Evolutionary conservation across 441 rosid genomes (phyloP).

Genomic region (Flueggea neowawraea): DNA sequence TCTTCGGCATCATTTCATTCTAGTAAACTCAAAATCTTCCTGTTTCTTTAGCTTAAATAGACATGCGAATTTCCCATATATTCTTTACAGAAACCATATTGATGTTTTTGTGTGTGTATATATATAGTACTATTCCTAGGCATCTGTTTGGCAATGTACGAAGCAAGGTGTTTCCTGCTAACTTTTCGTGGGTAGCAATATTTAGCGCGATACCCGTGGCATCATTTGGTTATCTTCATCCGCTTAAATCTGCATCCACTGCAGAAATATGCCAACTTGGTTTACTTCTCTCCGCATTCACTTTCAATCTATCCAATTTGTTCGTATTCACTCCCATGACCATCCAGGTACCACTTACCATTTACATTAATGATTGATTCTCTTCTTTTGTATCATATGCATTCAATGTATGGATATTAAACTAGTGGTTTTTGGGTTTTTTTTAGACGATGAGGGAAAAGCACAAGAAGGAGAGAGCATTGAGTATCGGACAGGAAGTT

Average conservation of each 20-base stretch:
- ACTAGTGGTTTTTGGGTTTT: too few relatives aligned
- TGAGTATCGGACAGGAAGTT: slow-evolving; percentile 60
- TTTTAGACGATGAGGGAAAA: slow-evolving; percentile 86
- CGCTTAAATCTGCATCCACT: slow-evolving; percentile 79
- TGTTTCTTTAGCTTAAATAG: too few relatives aligned
- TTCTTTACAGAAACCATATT: too few relatives aligned
- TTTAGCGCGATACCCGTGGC: slow-evolving; percentile 68
- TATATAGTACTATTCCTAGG: slow-evolving; percentile 73
- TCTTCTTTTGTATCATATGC: too few relatives aligned
- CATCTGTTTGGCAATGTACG: slow-evolving; percentile 86
- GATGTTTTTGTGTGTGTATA: background rate
- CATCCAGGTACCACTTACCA: slow-evolving; percentile 81
- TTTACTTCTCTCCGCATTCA: slow-evolving; percentile 68
- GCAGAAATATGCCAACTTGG: slow-evolving; percentile 85
- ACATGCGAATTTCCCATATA: background rate
- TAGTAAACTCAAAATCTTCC: slow-evolving; percentile 53
- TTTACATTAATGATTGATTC: too few relatives aligned
- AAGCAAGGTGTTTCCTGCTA: slow-evolving; percentile 96
- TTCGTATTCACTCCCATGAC: slow-evolving; percentile 88
- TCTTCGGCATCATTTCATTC: slow-evolving; percentile 97
- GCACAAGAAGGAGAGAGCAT: slow-evolving; percentile 73
- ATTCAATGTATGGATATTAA: too few relatives aligned
- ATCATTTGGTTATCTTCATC: slow-evolving; percentile 74
- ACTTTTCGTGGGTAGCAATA: slow-evolving; percentile 61
- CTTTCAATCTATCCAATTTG: slow-evolving; percentile 82